Evolutionary conservation across 2,329 filamentous ascomycete species (phyloP).

Genomic region (Alternaria alternata): DNA sequence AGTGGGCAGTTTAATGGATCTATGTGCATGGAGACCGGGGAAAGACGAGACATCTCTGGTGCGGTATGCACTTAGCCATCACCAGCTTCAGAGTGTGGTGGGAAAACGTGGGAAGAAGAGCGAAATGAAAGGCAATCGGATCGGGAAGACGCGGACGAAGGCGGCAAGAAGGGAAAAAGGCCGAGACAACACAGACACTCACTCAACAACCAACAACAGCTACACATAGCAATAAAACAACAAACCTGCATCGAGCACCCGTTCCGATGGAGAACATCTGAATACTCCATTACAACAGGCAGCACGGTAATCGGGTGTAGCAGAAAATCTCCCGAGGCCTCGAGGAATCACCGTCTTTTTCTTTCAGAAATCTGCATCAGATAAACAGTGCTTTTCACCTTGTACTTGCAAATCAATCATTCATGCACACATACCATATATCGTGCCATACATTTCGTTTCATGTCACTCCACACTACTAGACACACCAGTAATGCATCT

Average conservation of each 20-base stretch:
- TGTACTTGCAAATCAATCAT: background rate
- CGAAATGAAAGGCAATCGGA: no score
- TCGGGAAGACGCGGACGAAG: no score
- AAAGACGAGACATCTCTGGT: background rate
- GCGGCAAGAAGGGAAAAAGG: no score
- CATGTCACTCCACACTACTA: background rate
- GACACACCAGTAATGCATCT: background rate
- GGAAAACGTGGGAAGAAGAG: no score
- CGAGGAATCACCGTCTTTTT: background rate
- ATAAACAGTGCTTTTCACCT: background rate
- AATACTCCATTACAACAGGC: no score
- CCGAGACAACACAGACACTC: no score
- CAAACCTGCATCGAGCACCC: no score
- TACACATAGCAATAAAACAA: no score
- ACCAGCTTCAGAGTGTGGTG: no score
- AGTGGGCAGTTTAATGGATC: background rate
- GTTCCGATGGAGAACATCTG: no score
- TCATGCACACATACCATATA: background rate
- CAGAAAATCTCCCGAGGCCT: background rate
- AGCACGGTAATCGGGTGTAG: background rate
- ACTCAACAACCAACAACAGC: no score
- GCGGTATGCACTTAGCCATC: background rate
- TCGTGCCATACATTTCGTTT: slow-evolving; percentile 2
- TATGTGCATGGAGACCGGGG: background rate
- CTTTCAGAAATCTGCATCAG: background rate